Percentiles rank a stretch among this genome's conserved stretches.
phyloP scores from a whole-genome alignment of 805 yeast genomes.

The Candida vaughaniae region DNA sequence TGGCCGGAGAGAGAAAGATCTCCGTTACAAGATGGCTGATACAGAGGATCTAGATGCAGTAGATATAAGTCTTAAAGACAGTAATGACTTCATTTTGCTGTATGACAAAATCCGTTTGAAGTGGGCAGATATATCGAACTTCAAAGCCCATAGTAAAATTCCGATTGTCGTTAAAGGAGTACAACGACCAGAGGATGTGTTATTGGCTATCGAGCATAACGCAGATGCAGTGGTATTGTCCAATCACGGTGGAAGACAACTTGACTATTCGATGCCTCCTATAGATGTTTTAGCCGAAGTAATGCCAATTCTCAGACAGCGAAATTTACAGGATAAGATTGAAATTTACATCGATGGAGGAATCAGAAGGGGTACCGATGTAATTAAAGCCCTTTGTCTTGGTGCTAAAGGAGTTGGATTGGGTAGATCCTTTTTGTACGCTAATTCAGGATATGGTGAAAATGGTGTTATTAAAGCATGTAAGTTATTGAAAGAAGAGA shows the following conservation, averaged over 20 bases:
- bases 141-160: conserved; percentile 34
- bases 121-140: conserved; percentile 31
- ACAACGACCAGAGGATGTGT: conserved; percentile 75
- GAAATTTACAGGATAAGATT: conserved; percentile 43
- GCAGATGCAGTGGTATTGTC: conserved; percentile 76
- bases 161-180: conserved; percentile 70
- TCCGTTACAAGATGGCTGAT: conserved; percentile 33
- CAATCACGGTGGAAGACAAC: conserved; percentile 88
- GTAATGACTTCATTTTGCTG: conserved; percentile 15
- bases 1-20: conserved; percentile 53
- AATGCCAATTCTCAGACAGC: conserved; percentile 49
- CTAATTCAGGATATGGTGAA: conserved; percentile 62
- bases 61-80: conserved; percentile 13
- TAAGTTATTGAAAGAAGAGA: conserved; percentile 65
- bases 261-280: conserved; percentile 76
- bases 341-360: conserved; percentile 70
- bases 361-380: conserved; percentile 64
- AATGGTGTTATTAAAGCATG: conserved; percentile 61
- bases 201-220: conserved; percentile 69
- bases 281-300: conserved; percentile 72
- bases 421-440: conserved; percentile 66
- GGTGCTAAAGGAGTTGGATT: conserved; percentile 73
- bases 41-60: conserved; percentile 28
- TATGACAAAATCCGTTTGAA: conserved; percentile 17
- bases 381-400: conserved; percentile 61